Percentiles rank a stretch among this genome's conserved stretches.
phyloP scores from a whole-genome alignment of 2,329 filamentous ascomycete genomes.

The Hawksworthiomyces lignivorus region DNA sequence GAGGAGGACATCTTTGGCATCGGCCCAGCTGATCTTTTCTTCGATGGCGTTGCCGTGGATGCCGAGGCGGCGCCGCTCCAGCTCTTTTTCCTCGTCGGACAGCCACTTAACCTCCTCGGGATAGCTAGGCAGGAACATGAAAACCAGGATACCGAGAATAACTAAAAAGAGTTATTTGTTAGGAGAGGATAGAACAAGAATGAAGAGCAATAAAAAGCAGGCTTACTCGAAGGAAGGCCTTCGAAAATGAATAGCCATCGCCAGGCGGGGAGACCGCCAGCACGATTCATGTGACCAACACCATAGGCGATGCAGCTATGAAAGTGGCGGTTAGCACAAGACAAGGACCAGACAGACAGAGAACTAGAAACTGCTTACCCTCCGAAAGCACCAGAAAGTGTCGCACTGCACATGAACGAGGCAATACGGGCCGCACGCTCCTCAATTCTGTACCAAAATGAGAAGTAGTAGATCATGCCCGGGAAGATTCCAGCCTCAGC shows the following conservation, averaged over 20 bases:
- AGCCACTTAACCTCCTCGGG: conserved; percentile 60
- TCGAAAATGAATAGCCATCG: neutral
- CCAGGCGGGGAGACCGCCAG: too few relatives aligned
- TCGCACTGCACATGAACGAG: conserved; percentile 62
- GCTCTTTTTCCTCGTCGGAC: conserved; percentile 47
- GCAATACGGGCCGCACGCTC: conserved; percentile 65
- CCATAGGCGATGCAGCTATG: conserved; percentile 43
- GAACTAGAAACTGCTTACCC: conserved; percentile 35
- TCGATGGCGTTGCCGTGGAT: conserved; percentile 45
- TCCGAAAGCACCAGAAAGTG: conserved; percentile 64
- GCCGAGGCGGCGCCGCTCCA: conserved; percentile 39
- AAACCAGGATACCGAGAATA: neutral
- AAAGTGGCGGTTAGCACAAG: neutral
- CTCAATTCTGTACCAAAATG: conserved; percentile 64
- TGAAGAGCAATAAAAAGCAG: too few relatives aligned
- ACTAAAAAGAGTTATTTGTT: neutral
- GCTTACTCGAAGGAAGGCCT: neutral
- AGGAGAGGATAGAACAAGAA: too few relatives aligned
- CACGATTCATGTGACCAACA: too few relatives aligned
- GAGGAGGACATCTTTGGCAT: conserved; percentile 61
- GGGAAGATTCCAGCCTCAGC: conserved; percentile 45
- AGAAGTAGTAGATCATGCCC: conserved; percentile 49
- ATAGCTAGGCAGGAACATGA: conserved; percentile 55
- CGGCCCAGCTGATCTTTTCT: conserved; percentile 54
- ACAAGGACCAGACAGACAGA: too few relatives aligned